Conservation (phyloP, 2,329 filamentous ascomycete species). For the Didymella sp. region DNA sequence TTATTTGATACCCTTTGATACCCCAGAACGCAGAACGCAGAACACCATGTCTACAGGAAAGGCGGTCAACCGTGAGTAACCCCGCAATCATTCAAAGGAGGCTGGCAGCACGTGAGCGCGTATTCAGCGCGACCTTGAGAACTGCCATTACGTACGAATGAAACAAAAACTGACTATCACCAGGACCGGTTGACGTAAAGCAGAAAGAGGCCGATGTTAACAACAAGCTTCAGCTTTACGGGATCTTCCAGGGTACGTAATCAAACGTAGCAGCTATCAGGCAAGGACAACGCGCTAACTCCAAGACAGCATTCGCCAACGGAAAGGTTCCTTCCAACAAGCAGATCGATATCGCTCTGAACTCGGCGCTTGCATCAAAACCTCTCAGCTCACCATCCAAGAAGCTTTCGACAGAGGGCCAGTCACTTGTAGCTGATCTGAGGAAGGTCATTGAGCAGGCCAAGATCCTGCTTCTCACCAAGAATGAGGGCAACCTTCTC, state of each 20-base stretch:
- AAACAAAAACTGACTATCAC: conserved; percentile 58
- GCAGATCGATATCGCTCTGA: conserved; percentile 93
- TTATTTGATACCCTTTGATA: conserved; percentile 45
- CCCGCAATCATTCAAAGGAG: background rate
- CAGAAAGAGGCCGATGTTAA: conserved; percentile 86
- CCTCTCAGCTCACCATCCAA: conserved; percentile 72
- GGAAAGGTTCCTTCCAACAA: conserved; percentile 96
- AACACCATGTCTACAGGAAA: conserved; percentile 35
- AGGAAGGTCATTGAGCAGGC: conserved; percentile 82
- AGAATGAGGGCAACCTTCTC: conserved; percentile 92
- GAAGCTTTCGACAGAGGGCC: conserved; percentile 83
- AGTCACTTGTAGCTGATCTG: conserved; percentile 77
- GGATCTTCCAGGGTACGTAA: conserved; percentile 74
- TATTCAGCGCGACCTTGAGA: background rate
- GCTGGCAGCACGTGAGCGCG: background rate
- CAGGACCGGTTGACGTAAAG: conserved; percentile 70
- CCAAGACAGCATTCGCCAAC: conserved; percentile 74
- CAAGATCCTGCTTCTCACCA: conserved; percentile 84
- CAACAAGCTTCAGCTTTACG: conserved; percentile 92
- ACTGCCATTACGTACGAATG: background rate
- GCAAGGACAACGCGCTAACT: conserved; percentile 21
- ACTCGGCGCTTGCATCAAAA: conserved; percentile 79
- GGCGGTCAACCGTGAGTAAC: conserved; percentile 38
- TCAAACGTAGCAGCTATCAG: background rate
- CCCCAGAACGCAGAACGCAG: conserved; percentile 24